phyloP scores from a whole-genome alignment of 495 filamentous ascomycete genomes.

The Parathielavia appendiculata region DNA sequence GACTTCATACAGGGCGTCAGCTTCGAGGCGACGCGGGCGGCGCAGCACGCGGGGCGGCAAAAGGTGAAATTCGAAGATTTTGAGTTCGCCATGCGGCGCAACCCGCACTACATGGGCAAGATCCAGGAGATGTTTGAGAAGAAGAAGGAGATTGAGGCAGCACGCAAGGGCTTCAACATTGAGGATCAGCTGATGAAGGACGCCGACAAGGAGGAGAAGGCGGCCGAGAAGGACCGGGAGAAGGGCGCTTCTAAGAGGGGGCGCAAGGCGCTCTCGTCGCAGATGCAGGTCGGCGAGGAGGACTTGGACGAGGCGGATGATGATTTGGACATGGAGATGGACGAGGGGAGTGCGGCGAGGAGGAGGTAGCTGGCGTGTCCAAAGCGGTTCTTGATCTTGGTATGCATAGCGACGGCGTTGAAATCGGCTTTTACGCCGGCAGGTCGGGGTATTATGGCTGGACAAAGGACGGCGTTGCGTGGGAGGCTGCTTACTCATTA shows the following conservation, averaged over 20 bases:
- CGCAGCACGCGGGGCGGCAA: conserved; percentile 74
- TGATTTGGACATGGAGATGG: conserved; percentile 30
- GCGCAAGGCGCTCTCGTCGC: neutral
- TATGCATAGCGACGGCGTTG: conserved; percentile 14
- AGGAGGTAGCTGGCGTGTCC: conserved; percentile 13
- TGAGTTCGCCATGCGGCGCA: conserved; percentile 81
- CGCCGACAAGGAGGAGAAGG: conserved; percentile 39
- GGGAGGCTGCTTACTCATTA: neutral
- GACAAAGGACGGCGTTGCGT: conserved; percentile 1
- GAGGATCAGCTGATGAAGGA: conserved; percentile 42
- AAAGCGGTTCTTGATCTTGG: neutral
- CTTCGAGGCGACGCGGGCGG: conserved; percentile 78
- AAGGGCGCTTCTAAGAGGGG: conserved; percentile 11
- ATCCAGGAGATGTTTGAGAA: conserved; percentile 81
- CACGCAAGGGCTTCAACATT: conserved; percentile 59
- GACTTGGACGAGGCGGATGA: conserved; percentile 39
- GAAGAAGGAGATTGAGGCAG: conserved; percentile 71
- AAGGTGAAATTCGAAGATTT: conserved; percentile 99
- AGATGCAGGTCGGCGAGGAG: conserved; percentile 20
- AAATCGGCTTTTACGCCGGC: neutral
- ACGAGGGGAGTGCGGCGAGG: conserved; percentile 24
- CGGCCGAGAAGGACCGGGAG: conserved; percentile 15
- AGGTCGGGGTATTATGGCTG: neutral
- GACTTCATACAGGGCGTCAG: conserved; percentile 86
- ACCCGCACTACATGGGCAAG: conserved; percentile 79